A percentile compares a stretch with the other conserved stretches of the same genome.
Conservation (phyloP, 331 rosid species). For the Telfairia occidentalis region DNA sequence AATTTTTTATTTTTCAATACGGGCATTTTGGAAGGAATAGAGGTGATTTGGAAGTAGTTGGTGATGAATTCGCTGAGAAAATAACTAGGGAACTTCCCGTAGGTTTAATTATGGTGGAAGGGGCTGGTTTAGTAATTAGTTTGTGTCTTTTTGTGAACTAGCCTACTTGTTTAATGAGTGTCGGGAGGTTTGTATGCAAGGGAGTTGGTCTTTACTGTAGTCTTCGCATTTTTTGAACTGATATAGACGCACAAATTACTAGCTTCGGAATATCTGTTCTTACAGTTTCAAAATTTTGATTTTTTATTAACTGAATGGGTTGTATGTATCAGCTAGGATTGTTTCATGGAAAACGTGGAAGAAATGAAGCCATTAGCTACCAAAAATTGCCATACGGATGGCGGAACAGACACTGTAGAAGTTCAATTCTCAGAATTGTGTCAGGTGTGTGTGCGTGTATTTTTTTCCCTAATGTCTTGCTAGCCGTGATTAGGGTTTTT, state of each 20-base stretch:
- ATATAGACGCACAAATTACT: not conserved
- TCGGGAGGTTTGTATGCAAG: not conserved
- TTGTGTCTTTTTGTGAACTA: not conserved
- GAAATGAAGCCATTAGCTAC: slow-evolving; percentile 24
- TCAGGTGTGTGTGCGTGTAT: no score
- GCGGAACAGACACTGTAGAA: slow-evolving; percentile 25
- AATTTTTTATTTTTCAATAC: not conserved
- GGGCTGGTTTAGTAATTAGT: not conserved
- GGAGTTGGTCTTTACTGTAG: not conserved
- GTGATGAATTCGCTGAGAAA: not conserved
- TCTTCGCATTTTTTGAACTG: not conserved
- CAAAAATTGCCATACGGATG: slow-evolving; percentile 11
- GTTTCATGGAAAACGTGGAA: slow-evolving; percentile 35
- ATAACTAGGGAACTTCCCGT: not conserved
- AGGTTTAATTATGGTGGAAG: not conserved
- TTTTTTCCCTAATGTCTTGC: not conserved
- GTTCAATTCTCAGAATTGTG: slow-evolving; percentile 48
- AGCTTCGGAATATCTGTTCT: not conserved
- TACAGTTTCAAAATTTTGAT: not conserved
- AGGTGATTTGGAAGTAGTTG: slow-evolving; percentile 2
- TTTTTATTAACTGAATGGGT: not conserved
- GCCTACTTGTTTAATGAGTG: not conserved
- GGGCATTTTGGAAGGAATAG: not conserved
- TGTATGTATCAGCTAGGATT: slow-evolving; percentile 23
- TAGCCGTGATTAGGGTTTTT: not conserved